Conservation (phyloP, 2,329 filamentous ascomycete genomes). For the Paraphoma sp. region DNA sequence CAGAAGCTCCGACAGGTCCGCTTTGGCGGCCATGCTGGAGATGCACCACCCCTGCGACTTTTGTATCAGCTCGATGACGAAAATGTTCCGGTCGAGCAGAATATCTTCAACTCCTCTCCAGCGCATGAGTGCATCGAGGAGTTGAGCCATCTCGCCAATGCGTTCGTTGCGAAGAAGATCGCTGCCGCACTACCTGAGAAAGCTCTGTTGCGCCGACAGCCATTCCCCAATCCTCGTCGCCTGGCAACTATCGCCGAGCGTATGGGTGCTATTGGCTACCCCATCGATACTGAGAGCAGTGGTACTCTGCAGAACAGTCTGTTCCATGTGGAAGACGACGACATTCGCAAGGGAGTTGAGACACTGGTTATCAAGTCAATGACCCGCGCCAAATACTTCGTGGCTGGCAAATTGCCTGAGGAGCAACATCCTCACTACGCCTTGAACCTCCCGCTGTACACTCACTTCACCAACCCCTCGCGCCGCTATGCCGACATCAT, state of each 20-base stretch:
- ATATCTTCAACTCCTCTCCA: conserved; percentile 89
- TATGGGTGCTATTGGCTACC: conserved; percentile 89
- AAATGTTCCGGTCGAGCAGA: conserved; percentile 95
- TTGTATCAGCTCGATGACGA: conserved; percentile 96
- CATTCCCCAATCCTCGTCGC: conserved; percentile 83
- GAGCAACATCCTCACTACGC: conserved; percentile 87
- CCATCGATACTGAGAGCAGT: conserved; percentile 88
- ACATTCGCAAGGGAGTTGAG: conserved; percentile 97
- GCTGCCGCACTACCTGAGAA: conserved; percentile 83
- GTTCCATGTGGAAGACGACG: conserved; percentile 87
- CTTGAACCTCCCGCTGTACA: conserved; percentile 91
- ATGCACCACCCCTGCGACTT: conserved; percentile 84
- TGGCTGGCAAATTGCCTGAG: conserved; percentile 78
- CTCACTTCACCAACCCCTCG: conserved; percentile 95
- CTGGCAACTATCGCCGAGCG: conserved; percentile 90
- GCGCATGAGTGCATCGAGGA: conserved; percentile 96
- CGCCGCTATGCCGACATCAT: conserved; percentile 94
- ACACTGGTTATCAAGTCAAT: conserved; percentile 93
- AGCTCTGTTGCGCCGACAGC: conserved; percentile 87
- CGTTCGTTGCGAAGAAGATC: conserved; percentile 85
- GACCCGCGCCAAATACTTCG: conserved; percentile 94
- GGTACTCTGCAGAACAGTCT: conserved; percentile 92
- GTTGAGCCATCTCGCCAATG: conserved; percentile 90
- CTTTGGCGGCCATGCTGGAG: conserved; percentile 78
- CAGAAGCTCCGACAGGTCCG: conserved; percentile 91